A percentile compares a stretch with the other conserved stretches of the same genome.
These are phyloP conservation scores for Vigna nakashimae DNA, from an alignment of 306 rosid genomes.

Conservation along the genomic window DNA sequence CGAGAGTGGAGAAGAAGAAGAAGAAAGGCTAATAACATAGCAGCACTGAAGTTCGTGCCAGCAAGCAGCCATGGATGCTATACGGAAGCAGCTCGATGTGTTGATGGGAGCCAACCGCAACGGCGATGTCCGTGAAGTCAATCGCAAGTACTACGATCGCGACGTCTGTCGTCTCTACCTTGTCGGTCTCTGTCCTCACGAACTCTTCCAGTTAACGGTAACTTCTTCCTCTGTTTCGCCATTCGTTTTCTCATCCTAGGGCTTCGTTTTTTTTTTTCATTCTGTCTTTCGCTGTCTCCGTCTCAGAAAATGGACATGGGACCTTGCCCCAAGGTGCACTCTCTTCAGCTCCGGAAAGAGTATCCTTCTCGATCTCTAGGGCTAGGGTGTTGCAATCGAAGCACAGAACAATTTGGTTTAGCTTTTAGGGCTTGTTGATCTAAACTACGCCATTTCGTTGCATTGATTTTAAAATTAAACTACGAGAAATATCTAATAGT, in stretches of 20 bases:
- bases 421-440: too few relatives aligned
- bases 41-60: neutral
- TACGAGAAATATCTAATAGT: neutral
- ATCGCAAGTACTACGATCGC: constrained; percentile 95
- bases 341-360: constrained; percentile 99
- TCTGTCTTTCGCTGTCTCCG: neutral
- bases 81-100: constrained; percentile 97
- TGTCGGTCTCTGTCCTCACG: constrained; percentile 99
- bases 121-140: constrained; percentile 98
- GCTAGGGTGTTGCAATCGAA: neutral
- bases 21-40: neutral
- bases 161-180: constrained; percentile 94
- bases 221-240: neutral
- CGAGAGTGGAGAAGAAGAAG: neutral
- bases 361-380: constrained; percentile 69
- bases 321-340: constrained; percentile 96
- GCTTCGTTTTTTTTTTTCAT: neutral
- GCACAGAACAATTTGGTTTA: neutral
- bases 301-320: constrained; percentile 99
- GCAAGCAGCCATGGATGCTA: constrained; percentile 68
- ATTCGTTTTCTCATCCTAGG: neutral
- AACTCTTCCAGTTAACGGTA: constrained; percentile 96
- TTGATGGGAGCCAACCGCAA: constrained; percentile 98
- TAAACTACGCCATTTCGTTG: neutral
- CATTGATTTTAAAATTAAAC: neutral